phyloP scores from a whole-genome alignment of 1,284 basidiomycete species.

The Ganoderma lingzhi region DNA sequence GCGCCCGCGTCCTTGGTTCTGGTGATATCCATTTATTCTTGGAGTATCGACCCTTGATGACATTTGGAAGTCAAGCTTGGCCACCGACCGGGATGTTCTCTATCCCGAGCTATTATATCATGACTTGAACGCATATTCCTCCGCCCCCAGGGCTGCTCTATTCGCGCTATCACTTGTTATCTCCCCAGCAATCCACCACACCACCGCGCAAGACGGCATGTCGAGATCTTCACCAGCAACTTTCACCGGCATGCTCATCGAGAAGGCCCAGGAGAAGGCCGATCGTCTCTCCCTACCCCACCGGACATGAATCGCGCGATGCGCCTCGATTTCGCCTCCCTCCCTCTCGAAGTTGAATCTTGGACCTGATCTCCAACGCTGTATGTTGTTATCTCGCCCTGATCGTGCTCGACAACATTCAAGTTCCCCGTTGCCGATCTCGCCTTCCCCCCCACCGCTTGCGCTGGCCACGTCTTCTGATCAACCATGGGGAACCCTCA shows the following conservation, averaged over 20 bases:
- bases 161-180: background rate
- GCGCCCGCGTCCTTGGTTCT: slow-evolving; percentile 10
- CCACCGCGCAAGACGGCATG: background rate
- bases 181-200: background rate
- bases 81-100: background rate
- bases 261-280: background rate
- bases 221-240: background rate
- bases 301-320: slow-evolving; percentile 4
- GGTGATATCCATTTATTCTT: slow-evolving; percentile 12
- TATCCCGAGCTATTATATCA: background rate
- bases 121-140: background rate
- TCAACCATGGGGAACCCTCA: background rate
- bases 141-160: background rate
- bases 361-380: background rate
- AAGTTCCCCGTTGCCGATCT: background rate
- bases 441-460: background rate
- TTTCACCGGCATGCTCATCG: slow-evolving; percentile 1
- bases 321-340: background rate
- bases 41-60: background rate
- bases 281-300: background rate
- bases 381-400: background rate
- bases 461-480: background rate
- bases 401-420: slow-evolving; percentile 1
- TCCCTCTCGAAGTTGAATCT: background rate
- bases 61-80: background rate